Evolutionary conservation across 2,329 filamentous ascomycete genomes (phyloP).

Genomic region (Pseudopithomyces chartarum): DNA sequence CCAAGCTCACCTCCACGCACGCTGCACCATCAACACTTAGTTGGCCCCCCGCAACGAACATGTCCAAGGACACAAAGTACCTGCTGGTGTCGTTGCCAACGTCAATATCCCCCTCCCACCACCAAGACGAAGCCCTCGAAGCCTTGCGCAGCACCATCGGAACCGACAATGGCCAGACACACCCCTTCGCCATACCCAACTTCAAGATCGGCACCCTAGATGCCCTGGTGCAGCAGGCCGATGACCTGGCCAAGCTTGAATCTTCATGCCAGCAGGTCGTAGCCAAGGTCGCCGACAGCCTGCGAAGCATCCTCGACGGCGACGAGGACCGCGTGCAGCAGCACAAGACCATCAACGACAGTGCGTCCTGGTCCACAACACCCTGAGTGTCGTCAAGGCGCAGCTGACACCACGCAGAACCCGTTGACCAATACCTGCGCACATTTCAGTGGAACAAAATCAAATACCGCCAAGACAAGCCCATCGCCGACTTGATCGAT

Average conservation of each 20-base stretch:
- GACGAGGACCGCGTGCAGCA: constrained; percentile 81
- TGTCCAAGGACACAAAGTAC: constrained; percentile 66
- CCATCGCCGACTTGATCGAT: constrained; percentile 84
- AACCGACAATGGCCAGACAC: constrained; percentile 74
- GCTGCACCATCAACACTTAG: constrained; percentile 15
- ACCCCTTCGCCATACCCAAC: constrained; percentile 81
- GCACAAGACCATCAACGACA: constrained; percentile 94
- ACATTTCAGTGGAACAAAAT: constrained; percentile 97
- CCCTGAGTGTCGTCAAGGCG: background rate
- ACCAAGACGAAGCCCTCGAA: constrained; percentile 80
- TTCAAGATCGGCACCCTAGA: constrained; percentile 99
- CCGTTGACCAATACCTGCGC: constrained; percentile 90
- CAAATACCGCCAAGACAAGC: constrained; percentile 92
- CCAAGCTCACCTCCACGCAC: constrained; percentile 19
- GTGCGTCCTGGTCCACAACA: constrained; percentile 59
- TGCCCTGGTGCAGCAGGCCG: constrained; percentile 92
- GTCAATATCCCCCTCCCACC: constrained; percentile 79
- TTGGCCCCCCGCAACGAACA: constrained; percentile 34
- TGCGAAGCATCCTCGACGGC: constrained; percentile 81
- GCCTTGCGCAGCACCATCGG: constrained; percentile 74
- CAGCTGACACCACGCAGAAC: constrained; percentile 63
- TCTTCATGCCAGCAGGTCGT: constrained; percentile 79
- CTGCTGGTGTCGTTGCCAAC: constrained; percentile 88
- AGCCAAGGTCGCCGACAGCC: constrained; percentile 83
- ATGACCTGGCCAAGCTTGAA: constrained; percentile 90